These are phyloP conservation scores for Aspergillus awamori DNA, from an alignment of 2,329 filamentous ascomycete genomes.

Conservation along the genomic window DNA sequence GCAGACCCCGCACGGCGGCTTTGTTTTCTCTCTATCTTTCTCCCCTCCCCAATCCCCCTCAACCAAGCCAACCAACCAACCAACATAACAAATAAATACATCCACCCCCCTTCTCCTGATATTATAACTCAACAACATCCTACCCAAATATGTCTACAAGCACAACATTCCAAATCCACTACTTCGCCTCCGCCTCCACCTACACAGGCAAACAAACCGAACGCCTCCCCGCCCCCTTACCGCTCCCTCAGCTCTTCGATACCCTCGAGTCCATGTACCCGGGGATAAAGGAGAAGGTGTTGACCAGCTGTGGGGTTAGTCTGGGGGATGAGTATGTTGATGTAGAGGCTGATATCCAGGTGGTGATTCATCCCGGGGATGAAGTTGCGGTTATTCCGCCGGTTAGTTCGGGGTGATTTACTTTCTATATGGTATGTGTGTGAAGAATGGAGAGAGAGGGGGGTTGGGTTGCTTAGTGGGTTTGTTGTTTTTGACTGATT, in stretches of 20 bases:
- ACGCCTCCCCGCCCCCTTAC: conserved; percentile 44
- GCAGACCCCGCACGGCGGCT: background rate
- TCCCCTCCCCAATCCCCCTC: background rate
- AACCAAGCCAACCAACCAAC: background rate
- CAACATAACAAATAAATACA: background rate
- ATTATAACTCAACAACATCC: background rate
- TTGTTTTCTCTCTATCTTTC: background rate
- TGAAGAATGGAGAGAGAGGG: background rate
- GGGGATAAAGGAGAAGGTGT: conserved; percentile 43
- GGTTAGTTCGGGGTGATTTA: conserved; percentile 48
- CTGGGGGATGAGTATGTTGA: conserved; percentile 51
- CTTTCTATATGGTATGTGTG: background rate
- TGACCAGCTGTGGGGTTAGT: conserved; percentile 46
- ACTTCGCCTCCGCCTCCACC: conserved; percentile 49
- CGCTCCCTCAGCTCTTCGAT: conserved; percentile 40
- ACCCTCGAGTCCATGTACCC: conserved; percentile 46
- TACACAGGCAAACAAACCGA: conserved; percentile 47
- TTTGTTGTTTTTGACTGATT: background rate
- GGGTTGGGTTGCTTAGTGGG: background rate
- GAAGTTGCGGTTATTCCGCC: conserved; percentile 53
- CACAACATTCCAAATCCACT: conserved; percentile 48
- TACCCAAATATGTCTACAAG: conserved; percentile 3
- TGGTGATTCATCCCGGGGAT: conserved; percentile 41
- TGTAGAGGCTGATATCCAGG: conserved; percentile 26
- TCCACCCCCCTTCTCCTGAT: background rate